Percentiles rank a stretch among this genome's conserved stretches.
These are phyloP conservation scores for Nymphaea colorata DNA, from an alignment of 164 flowering plant species.

Conservation along the genomic window DNA sequence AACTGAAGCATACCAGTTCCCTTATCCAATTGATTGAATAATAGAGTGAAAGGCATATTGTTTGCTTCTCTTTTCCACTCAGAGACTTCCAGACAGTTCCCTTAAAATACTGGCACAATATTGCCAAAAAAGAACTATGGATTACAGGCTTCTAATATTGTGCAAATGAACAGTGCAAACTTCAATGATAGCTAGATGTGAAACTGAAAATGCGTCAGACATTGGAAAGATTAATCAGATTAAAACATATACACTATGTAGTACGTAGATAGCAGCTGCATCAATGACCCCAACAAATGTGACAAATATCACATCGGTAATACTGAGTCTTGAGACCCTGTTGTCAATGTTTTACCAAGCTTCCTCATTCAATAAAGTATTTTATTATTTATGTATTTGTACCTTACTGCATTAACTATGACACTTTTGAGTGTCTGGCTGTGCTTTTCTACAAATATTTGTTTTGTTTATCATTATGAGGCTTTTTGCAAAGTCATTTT, in stretches of 20 bases:
- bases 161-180: background rate
- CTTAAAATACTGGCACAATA: conserved; percentile 36
- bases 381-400: too few relatives aligned
- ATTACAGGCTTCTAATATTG: too few relatives aligned
- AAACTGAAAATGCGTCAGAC: background rate
- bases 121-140: background rate
- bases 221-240: background rate
- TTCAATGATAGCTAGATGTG: background rate
- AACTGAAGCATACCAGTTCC: conserved; percentile 45
- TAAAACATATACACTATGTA: background rate
- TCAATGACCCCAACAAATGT: background rate
- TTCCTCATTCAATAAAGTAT: too few relatives aligned
- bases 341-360: too few relatives aligned
- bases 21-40: conserved; percentile 78
- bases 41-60: conserved; percentile 49
- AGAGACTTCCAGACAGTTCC: conserved; percentile 38
- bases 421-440: too few relatives aligned
- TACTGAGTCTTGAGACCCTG: too few relatives aligned
- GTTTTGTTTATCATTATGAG: too few relatives aligned
- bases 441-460: too few relatives aligned
- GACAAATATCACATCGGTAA: too few relatives aligned
- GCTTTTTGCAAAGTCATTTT: too few relatives aligned
- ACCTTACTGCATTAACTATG: too few relatives aligned
- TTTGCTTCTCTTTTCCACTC: conserved; percentile 53
- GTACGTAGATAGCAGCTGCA: background rate